These are phyloP conservation scores for Aspergillus sp. DNA, from an alignment of 2,329 filamentous ascomycete species.

Conservation along the genomic window DNA sequence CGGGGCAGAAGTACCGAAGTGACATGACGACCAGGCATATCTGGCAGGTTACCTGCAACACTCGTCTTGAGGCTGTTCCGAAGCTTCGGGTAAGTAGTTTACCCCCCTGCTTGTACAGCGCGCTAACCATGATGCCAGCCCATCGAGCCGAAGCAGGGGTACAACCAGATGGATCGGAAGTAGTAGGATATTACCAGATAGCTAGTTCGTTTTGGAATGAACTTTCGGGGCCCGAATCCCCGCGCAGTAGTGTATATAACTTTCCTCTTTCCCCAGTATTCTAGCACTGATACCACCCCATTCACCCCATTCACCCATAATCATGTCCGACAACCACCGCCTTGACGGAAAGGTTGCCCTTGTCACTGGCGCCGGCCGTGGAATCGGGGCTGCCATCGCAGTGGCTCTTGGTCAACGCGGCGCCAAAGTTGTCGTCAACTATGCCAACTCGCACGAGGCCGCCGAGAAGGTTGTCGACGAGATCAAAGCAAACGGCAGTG, in stretches of 20 bases:
- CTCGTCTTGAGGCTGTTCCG: neutral
- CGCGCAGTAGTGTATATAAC: neutral
- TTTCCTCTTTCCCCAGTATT: neutral
- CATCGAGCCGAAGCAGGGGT: neutral
- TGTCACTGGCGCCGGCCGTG: constrained; percentile 37
- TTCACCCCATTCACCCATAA: neutral
- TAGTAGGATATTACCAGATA: neutral
- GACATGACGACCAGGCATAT: neutral
- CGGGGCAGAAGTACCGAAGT: neutral
- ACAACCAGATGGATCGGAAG: constrained; percentile 1
- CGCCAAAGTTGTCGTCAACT: constrained; percentile 43
- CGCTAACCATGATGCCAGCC: neutral
- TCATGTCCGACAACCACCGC: neutral
- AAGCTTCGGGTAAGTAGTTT: neutral
- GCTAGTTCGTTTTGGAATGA: neutral
- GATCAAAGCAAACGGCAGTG: constrained; percentile 64
- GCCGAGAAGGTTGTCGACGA: constrained; percentile 65
- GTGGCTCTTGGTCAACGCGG: constrained; percentile 43
- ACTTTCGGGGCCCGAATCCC: neutral
- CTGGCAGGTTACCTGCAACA: neutral
- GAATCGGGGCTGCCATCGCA: constrained; percentile 43
- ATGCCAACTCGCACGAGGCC: constrained; percentile 60
- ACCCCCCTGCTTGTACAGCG: neutral
- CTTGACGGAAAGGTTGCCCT: constrained; percentile 39
- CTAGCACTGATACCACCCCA: neutral